Base-by-base conservation (phyloP, 2,329 filamentous ascomycete species). In the Fulvia fulva region DNA sequence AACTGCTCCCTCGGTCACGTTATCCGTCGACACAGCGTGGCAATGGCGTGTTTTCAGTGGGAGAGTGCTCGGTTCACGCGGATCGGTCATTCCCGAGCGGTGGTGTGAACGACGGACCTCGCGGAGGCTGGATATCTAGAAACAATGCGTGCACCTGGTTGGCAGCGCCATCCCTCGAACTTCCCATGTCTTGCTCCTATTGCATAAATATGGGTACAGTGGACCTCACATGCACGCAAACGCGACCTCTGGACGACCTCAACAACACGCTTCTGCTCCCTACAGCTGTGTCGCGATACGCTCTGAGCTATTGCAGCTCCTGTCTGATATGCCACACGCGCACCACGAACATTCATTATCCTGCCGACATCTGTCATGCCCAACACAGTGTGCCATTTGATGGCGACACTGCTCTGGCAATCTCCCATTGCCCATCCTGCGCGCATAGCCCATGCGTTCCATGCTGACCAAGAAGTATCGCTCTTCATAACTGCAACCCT, bases 31-130 rank as follows among this genome's bases (percentile, higher is more conserved):
- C 44, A 28, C 14, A 30, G 43, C 53, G 46, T 37, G 53, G 44
- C 44, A 43, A 56, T 45, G 19, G 46, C 54, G 54, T 51, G 54
- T 51, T 51, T 44, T 43, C 32, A 30, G 41, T 21, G 51, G 16
- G 11, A 26, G 51, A 8, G 34, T 53, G 34, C 34, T 25, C 51
- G 54, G 54, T 51, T 30, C 7, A 25, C 47, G 44, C 55, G 57
- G 57, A 51, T 54, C 25, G 21, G 26, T 28, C 25, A 26, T 16
- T 26, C 21, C 46, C 46, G 23, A 30, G 46, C 23, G 25, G 46
- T 46, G 44, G 21, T 23, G 34, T 41, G 3, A 41, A 41, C 9
- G 34, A n/a, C 34, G 34, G 34, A 41, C 34, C 34, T 41, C 34
- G 34, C 34, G 34, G 34, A 41, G 34, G 34, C 34, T 41, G 9